Conservation (phyloP, 2,329 filamentous ascomycete species). For the Cladophialophora exuberans region DNA sequence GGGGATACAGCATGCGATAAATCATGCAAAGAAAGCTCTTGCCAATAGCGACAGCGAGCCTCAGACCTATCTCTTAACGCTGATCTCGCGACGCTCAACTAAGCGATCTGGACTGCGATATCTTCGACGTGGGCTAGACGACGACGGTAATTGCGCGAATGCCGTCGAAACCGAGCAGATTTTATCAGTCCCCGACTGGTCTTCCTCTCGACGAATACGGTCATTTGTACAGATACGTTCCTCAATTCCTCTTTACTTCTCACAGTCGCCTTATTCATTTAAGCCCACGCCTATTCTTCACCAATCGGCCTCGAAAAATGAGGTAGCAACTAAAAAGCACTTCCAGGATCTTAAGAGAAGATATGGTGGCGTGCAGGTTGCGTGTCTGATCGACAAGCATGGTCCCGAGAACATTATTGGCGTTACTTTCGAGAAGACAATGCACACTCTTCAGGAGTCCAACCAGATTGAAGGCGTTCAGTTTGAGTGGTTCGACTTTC, state of each 20-base stretch:
- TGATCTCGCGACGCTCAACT: slow-evolving; percentile 87
- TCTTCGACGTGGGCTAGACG: slow-evolving; percentile 84
- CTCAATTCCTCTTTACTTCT: slow-evolving; percentile 93
- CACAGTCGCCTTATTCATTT: slow-evolving; percentile 89
- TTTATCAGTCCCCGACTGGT: slow-evolving; percentile 72
- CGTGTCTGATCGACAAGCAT: slow-evolving; percentile 87
- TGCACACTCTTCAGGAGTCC: slow-evolving; percentile 68
- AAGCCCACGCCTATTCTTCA: slow-evolving; percentile 83
- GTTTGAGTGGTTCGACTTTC: slow-evolving; percentile 98
- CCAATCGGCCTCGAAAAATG: slow-evolving; percentile 79
- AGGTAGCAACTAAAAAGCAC: slow-evolving; percentile 75
- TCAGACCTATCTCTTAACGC: slow-evolving; percentile 72
- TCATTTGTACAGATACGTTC: slow-evolving; percentile 88
- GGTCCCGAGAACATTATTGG: slow-evolving; percentile 81
- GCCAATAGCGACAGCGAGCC: slow-evolving; percentile 37
- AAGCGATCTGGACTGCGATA: slow-evolving; percentile 89
- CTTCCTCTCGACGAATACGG: slow-evolving; percentile 64
- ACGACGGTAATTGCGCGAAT: slow-evolving; percentile 86
- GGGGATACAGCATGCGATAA: slow-evolving; percentile 21
- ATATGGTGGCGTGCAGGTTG: slow-evolving; percentile 78
- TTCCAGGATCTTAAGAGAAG: slow-evolving; percentile 69
- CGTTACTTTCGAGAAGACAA: slow-evolving; percentile 71
- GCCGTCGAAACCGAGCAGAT: slow-evolving; percentile 95
- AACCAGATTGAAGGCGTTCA: slow-evolving; percentile 60
- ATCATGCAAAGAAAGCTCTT: slow-evolving; percentile 21